Conservation (phyloP, 768 basidiomycete species). For the Phanerochaete sordida region DNA sequence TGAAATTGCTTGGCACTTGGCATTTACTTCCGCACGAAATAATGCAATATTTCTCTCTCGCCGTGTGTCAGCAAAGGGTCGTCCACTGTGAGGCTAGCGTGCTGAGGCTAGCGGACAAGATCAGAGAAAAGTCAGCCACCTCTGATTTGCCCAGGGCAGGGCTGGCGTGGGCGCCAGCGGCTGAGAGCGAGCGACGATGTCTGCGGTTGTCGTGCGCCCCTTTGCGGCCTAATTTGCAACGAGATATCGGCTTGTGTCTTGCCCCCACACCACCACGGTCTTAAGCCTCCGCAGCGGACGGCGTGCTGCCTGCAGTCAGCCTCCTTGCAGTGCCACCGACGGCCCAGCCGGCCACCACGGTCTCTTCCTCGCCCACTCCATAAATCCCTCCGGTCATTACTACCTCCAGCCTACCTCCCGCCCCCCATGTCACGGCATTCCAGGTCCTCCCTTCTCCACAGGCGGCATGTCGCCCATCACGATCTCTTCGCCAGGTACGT, state of each 20-base stretch:
- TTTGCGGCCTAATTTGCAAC: neutral
- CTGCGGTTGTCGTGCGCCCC: neutral
- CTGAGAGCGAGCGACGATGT: neutral
- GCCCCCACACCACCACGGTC: conserved; percentile 1
- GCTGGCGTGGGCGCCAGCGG: neutral
- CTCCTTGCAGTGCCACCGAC: neutral
- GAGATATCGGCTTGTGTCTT: conserved; percentile 5
- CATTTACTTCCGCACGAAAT: too few relatives aligned
- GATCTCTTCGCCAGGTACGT: conserved; percentile 11
- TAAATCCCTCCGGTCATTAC: neutral
- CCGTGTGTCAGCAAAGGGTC: too few relatives aligned
- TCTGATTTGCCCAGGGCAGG: neutral
- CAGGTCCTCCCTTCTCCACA: conserved; percentile 3
- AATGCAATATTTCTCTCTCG: too few relatives aligned
- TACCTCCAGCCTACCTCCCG: neutral
- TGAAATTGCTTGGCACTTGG: neutral
- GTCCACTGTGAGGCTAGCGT: too few relatives aligned
- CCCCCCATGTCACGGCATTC: conserved; percentile 3
- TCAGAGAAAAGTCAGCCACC: neutral
- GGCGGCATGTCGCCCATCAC: conserved; percentile 7
- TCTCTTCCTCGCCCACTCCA: conserved; percentile 1
- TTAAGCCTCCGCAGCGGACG: neutral
- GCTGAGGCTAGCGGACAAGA: neutral
- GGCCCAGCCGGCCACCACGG: conserved; percentile 4
- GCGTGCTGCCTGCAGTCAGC: neutral